These are phyloP conservation scores for Kwoniella shandongensis DNA, from an alignment of 768 basidiomycete species.

Conservation along the genomic window DNA sequence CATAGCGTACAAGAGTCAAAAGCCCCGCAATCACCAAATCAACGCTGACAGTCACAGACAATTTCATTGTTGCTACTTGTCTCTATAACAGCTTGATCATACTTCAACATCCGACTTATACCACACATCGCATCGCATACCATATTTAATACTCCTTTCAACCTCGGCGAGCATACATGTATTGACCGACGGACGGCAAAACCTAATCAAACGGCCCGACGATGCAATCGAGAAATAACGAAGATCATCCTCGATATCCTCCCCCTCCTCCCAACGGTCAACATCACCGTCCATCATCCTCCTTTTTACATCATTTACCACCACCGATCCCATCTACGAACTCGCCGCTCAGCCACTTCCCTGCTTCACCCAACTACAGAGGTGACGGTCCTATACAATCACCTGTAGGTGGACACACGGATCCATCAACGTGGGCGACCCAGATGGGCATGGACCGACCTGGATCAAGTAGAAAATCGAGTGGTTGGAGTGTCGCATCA, in stretches of 20 bases:
- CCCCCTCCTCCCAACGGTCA: constrained; percentile 6
- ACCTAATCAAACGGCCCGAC: neutral
- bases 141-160: too few species aligned
- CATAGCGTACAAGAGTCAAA: too few species aligned
- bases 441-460: constrained; percentile 1
- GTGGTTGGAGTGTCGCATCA: constrained; percentile 14
- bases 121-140: too few species aligned
- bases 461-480: constrained; percentile 5
- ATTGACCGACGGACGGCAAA: too few species aligned
- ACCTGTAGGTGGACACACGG: constrained; percentile 29
- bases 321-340: constrained; percentile 28
- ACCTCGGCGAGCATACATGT: too few species aligned
- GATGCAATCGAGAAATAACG: constrained; percentile 9
- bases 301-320: constrained; percentile 27
- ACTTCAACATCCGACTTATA: too few species aligned
- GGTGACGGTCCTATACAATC: constrained; percentile 17
- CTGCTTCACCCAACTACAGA: constrained; percentile 22
- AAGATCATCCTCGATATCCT: constrained; percentile 15
- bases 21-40: too few species aligned
- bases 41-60: too few species aligned
- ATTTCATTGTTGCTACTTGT: too few species aligned
- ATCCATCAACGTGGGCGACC: constrained; percentile 30
- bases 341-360: constrained; percentile 20
- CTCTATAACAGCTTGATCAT: too few species aligned
- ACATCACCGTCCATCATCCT: constrained; percentile 12